Evolutionary conservation across 148 eudicot species (phyloP).

Genomic region (Amaranthus hypochondriacus): DNA sequence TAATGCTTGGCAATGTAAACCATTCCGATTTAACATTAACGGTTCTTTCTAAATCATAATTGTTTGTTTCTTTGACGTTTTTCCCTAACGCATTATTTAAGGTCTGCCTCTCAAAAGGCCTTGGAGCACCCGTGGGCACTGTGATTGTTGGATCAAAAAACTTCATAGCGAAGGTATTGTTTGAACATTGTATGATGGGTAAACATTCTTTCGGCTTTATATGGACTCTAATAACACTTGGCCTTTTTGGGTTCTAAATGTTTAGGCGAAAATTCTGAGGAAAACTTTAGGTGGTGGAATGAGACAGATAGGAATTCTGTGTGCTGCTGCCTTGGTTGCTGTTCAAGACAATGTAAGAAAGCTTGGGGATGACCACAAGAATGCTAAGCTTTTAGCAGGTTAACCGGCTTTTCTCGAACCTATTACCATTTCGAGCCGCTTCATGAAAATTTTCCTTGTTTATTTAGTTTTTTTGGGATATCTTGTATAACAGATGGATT

Average conservation of each 20-base stretch:
- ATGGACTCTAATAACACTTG: background rate
- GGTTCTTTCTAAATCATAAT: no score
- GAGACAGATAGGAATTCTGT: constrained; percentile 88
- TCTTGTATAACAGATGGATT: constrained; percentile 52
- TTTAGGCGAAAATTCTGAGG: constrained; percentile 71
- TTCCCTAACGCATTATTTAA: constrained; percentile 18
- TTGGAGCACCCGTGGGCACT: constrained; percentile 93
- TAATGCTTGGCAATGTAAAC: background rate
- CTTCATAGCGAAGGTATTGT: constrained; percentile 65
- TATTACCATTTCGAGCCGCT: no score
- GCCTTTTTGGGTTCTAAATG: background rate
- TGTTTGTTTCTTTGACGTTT: no score
- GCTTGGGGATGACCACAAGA: constrained; percentile 77
- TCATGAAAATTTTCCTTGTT: background rate
- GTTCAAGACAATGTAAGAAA: constrained; percentile 69
- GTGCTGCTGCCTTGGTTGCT: constrained; percentile 91
- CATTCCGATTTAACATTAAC: background rate
- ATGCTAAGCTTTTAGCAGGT: constrained; percentile 86
- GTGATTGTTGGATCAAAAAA: constrained; percentile 81
- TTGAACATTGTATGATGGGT: background rate
- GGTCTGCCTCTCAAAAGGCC: constrained; percentile 95
- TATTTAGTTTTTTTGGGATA: background rate
- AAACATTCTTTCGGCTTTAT: background rate
- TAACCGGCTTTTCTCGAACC: background rate
- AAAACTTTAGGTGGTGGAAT: constrained; percentile 95